Evolutionary conservation across 768 basidiomycete genomes (phyloP).

Genomic region (Agrocybe praecox): DNA sequence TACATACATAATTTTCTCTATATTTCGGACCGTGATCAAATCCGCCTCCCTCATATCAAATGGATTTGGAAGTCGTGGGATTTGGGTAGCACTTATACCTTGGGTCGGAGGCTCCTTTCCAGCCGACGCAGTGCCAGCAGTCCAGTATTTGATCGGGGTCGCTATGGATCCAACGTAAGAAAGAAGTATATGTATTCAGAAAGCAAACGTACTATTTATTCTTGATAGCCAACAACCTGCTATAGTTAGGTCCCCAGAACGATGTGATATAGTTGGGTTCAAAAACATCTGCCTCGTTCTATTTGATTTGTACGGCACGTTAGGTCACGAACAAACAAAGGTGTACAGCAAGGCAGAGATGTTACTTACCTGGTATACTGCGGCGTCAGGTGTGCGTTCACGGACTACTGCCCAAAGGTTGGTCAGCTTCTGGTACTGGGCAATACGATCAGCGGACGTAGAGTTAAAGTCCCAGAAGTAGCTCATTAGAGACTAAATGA

Average conservation of each 20-base stretch:
- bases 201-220: conserved; percentile 16
- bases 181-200: no score
- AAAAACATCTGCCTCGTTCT: conserved; percentile 22
- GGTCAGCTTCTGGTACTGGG: conserved; percentile 14
- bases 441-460: conserved; percentile 9
- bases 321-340: not conserved
- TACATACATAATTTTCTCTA: no score
- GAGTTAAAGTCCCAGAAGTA: conserved; percentile 21
- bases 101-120: conserved; percentile 17
- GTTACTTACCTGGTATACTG: conserved; percentile 14
- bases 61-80: no score
- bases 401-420: conserved; percentile 13
- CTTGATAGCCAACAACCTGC: conserved; percentile 14
- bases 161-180: no score
- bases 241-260: conserved; percentile 18
- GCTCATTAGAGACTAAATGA: conserved; percentile 16
- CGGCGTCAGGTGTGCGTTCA: conserved; percentile 12
- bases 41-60: no score
- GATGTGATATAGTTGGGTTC: conserved; percentile 15
- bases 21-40: no score
- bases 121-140: conserved; percentile 21
- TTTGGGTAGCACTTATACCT: conserved; percentile 17
- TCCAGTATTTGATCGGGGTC: conserved; percentile 19
- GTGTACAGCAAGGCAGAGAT: no score
- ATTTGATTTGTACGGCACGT: not conserved